phyloP scores from a whole-genome alignment of 2,329 filamentous ascomycete genomes.

The Scedosporium aurantiacum region DNA sequence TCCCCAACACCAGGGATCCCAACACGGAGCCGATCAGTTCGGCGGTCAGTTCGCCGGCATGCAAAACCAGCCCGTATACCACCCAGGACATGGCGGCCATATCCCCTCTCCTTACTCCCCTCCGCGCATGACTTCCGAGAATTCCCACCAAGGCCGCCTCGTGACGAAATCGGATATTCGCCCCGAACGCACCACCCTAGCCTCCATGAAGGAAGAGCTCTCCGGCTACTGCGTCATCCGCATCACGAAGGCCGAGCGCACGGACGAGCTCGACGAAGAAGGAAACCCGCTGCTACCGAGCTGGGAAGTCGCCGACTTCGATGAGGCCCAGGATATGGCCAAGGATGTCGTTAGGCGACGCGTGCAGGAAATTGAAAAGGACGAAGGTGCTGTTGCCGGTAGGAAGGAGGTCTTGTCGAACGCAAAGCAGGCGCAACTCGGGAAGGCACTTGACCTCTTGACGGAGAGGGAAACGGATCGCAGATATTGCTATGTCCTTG shows the following conservation, averaged over 20 bases:
- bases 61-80: background rate
- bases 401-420: constrained; percentile 27
- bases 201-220: constrained; percentile 26
- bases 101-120: background rate
- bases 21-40: background rate
- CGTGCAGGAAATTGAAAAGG: constrained; percentile 25
- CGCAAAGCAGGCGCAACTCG: constrained; percentile 30
- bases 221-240: constrained; percentile 29
- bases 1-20: background rate
- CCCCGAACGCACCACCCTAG: constrained; percentile 23
- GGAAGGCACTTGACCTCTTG: constrained; percentile 24
- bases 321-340: constrained; percentile 23
- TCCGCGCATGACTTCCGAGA: background rate
- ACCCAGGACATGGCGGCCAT: background rate
- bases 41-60: too few relatives aligned
- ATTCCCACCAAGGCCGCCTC: constrained; percentile 11
- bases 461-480: constrained; percentile 22
- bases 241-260: constrained; percentile 26
- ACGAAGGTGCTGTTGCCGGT: constrained; percentile 19
- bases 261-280: constrained; percentile 23
- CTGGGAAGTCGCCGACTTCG: constrained; percentile 28
- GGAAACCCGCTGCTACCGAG: constrained; percentile 21
- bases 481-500: constrained; percentile 29
- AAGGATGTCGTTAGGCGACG: constrained; percentile 24
- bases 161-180: constrained; percentile 25